phyloP scores from a whole-genome alignment of 495 filamentous ascomycete species.

The Aspergillus incahuasiensis region DNA sequence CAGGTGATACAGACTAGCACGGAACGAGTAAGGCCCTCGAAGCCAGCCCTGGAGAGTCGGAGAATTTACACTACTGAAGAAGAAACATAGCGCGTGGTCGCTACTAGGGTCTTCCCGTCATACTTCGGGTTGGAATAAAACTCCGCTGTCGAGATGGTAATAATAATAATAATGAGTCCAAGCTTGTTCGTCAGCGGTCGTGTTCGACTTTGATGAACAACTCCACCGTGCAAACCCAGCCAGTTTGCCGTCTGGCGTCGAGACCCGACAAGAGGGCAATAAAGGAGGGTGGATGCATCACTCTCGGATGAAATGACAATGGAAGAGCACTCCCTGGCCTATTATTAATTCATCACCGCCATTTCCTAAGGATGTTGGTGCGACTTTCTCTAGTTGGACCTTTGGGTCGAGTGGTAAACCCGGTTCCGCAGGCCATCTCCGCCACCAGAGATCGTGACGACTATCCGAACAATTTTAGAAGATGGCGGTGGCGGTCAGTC shows the following conservation, averaged over 20 bases:
- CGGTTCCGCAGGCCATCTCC: neutral
- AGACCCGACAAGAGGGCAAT: constrained; percentile 7
- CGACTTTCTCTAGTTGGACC: neutral
- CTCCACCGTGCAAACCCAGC: constrained; percentile 10
- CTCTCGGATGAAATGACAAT: constrained; percentile 10
- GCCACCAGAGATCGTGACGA: neutral
- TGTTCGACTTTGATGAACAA: constrained; percentile 7
- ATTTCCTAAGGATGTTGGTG: neutral
- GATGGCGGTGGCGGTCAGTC: constrained; percentile 6
- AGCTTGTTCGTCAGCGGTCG: neutral
- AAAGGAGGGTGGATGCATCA: constrained; percentile 20
- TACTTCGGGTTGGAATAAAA: neutral
- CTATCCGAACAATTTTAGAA: neutral
- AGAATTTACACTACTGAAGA: constrained; percentile 13
- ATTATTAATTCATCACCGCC: constrained; percentile 1
- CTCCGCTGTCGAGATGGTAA: neutral
- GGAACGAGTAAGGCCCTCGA: constrained; percentile 1
- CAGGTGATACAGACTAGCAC: constrained; percentile 7
- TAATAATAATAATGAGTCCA: neutral
- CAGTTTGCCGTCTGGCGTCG: constrained; percentile 14
- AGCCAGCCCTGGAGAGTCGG: constrained; percentile 3
- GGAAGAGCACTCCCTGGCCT: neutral
- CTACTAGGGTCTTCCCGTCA: constrained; percentile 3
- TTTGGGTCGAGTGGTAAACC: neutral
- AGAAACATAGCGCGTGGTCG: constrained; percentile 6